These are phyloP conservation scores for Daldinia loculata DNA, from an alignment of 495 filamentous ascomycete genomes.

Conservation along the genomic window DNA sequence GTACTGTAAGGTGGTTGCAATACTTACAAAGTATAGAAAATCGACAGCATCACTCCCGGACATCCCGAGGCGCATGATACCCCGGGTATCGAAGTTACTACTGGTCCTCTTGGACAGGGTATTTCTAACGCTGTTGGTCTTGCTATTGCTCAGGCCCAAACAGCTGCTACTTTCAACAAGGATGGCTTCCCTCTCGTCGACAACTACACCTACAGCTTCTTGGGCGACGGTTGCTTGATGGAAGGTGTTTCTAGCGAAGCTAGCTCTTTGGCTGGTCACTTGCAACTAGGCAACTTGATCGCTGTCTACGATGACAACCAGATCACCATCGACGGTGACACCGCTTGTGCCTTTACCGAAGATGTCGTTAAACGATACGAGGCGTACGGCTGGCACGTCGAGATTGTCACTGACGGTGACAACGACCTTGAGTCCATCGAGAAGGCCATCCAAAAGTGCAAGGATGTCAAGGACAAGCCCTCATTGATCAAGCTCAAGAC, in stretches of 20 bases:
- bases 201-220: slow-evolving; percentile 97
- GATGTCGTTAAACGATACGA: slow-evolving; percentile 96
- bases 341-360: slow-evolving; percentile 94
- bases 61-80: slow-evolving; percentile 98
- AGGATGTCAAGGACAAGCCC: slow-evolving; percentile 93
- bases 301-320: slow-evolving; percentile 98
- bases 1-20: background rate
- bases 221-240: slow-evolving; percentile 98
- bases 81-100: slow-evolving; percentile 96
- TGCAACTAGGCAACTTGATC: slow-evolving; percentile 98
- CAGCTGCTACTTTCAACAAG: slow-evolving; percentile 94
- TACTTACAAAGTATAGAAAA: slow-evolving; percentile 57
- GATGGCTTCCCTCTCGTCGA: slow-evolving; percentile 88
- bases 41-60: slow-evolving; percentile 95
- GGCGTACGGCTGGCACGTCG: slow-evolving; percentile 95
- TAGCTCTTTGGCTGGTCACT: slow-evolving; percentile 89
- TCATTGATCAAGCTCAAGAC: slow-evolving; percentile 96
- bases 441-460: slow-evolving; percentile 82
- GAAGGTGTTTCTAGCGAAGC: slow-evolving; percentile 97
- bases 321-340: slow-evolving; percentile 94
- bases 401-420: slow-evolving; percentile 89
- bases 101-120: slow-evolving; percentile 94
- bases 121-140: slow-evolving; percentile 96
- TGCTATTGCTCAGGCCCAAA: slow-evolving; percentile 93
- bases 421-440: slow-evolving; percentile 88